phyloP scores from a whole-genome alignment of 2,329 filamentous ascomycete species.

The Diaporthe nobilis region DNA sequence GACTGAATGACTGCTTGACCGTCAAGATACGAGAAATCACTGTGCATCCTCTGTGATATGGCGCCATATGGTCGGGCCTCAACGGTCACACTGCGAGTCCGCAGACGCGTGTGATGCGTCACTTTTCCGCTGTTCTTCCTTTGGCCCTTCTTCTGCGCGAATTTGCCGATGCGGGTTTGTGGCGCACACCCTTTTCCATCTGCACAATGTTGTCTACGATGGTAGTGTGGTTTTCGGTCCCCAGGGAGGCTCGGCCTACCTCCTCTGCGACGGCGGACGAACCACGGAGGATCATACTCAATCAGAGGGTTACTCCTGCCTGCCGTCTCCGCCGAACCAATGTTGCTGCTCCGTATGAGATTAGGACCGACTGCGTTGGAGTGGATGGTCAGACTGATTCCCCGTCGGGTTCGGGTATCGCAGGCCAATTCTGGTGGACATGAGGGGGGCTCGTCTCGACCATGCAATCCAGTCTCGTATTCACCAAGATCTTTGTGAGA shows the following conservation, averaged over 20 bases:
- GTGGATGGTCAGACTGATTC: slow-evolving; percentile 14
- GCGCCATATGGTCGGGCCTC: background rate
- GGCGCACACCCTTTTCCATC: slow-evolving; percentile 10
- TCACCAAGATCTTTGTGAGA: too few relatives aligned
- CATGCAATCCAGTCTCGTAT: background rate
- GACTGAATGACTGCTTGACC: background rate
- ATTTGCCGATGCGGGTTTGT: slow-evolving; percentile 27
- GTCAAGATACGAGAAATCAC: background rate
- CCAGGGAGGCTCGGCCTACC: background rate
- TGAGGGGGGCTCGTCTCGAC: background rate
- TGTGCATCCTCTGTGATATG: background rate
- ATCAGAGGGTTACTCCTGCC: background rate
- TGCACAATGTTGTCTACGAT: background rate
- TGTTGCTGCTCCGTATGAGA: background rate
- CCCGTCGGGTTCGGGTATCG: background rate
- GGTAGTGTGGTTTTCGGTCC: background rate
- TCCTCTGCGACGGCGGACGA: background rate
- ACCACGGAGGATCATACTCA: background rate
- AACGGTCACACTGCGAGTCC: slow-evolving; percentile 9
- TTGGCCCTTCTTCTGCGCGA: background rate
- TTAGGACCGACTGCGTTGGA: slow-evolving; percentile 1
- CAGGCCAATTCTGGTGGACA: background rate
- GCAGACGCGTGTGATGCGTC: slow-evolving; percentile 11
- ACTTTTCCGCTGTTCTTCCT: background rate
- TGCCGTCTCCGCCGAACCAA: background rate